Percentiles rank a stretch among this genome's conserved stretches.
Evolutionary conservation across 805 yeast species (phyloP).

Genomic region (Cyberlindnera veronae): DNA sequence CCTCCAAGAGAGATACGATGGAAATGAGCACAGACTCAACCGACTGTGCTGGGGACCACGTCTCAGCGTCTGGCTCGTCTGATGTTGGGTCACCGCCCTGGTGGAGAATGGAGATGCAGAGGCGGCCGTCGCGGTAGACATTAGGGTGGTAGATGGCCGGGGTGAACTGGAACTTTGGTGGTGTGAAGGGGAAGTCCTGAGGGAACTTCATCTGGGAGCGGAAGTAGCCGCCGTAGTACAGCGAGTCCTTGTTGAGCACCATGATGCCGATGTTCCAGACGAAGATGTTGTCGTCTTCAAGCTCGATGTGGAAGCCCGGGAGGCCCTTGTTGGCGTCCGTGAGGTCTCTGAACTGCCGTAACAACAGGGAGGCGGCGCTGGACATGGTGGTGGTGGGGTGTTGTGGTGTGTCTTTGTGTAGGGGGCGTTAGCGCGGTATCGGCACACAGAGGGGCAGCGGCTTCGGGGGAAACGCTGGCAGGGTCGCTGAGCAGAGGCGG

Average conservation of each 20-base stretch:
- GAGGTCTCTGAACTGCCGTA: constrained; percentile 91
- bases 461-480: too few relatives aligned
- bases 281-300: constrained; percentile 59
- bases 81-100: constrained; percentile 86
- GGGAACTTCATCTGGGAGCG: constrained; percentile 95
- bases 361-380: constrained; percentile 75
- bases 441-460: too few relatives aligned
- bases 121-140: constrained; percentile 87
- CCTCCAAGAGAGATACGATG: constrained; percentile 85
- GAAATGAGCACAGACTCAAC: constrained; percentile 89
- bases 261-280: constrained; percentile 86
- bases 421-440: not conserved
- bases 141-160: constrained; percentile 95
- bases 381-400: constrained; percentile 9
- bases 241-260: constrained; percentile 85
- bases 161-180: constrained; percentile 89
- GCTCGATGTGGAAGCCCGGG: constrained; percentile 66
- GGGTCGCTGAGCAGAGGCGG: too few relatives aligned
- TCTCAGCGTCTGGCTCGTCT: constrained; percentile 90
- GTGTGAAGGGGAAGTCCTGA: constrained; percentile 83
- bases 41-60: constrained; percentile 92
- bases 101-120: constrained; percentile 91
- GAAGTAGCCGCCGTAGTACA: constrained; percentile 92
- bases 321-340: constrained; percentile 87
- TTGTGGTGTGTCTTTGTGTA: not conserved